These are phyloP conservation scores for Trichomonascaceae sp. DNA, from an alignment of 1,139 yeast genomes.

Conservation along the genomic window DNA sequence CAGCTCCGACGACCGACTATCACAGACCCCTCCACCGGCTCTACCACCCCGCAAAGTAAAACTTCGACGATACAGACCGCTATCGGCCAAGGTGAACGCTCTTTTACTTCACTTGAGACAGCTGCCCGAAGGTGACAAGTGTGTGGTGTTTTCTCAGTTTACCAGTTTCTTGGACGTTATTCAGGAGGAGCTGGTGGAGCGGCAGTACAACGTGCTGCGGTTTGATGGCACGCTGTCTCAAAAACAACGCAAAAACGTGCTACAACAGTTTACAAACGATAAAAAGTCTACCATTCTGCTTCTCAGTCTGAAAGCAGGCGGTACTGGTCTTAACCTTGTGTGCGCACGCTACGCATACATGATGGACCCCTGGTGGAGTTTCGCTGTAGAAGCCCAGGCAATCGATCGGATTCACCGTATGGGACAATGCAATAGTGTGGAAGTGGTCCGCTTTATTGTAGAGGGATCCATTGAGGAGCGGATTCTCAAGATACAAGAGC, in stretches of 20 bases:
- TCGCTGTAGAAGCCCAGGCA: slow-evolving; percentile 88
- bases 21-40: no score
- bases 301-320: slow-evolving; percentile 83
- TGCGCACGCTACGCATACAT: slow-evolving; percentile 76
- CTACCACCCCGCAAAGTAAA: no score
- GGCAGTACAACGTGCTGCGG: slow-evolving; percentile 40
- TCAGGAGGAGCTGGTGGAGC: slow-evolving; percentile 40
- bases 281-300: slow-evolving; percentile 40
- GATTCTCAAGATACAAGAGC: slow-evolving; percentile 77
- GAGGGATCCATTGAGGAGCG: slow-evolving; percentile 80
- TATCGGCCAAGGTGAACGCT: slow-evolving; percentile 65
- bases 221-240: slow-evolving; percentile 74
- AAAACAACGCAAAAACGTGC: slow-evolving; percentile 49
- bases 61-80: background rate
- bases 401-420: slow-evolving; percentile 88
- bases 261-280: slow-evolving; percentile 39
- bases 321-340: slow-evolving; percentile 85
- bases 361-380: slow-evolving; percentile 99
- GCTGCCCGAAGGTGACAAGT: slow-evolving; percentile 28
- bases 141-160: slow-evolving; percentile 86
- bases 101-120: slow-evolving; percentile 44
- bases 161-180: slow-evolving; percentile 71
- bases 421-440: slow-evolving; percentile 67
- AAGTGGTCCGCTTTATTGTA: slow-evolving; percentile 68
- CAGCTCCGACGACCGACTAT: no score